Base-by-base conservation (phyloP, 805 yeast species). In the Lipomyces lipofer region DNA sequence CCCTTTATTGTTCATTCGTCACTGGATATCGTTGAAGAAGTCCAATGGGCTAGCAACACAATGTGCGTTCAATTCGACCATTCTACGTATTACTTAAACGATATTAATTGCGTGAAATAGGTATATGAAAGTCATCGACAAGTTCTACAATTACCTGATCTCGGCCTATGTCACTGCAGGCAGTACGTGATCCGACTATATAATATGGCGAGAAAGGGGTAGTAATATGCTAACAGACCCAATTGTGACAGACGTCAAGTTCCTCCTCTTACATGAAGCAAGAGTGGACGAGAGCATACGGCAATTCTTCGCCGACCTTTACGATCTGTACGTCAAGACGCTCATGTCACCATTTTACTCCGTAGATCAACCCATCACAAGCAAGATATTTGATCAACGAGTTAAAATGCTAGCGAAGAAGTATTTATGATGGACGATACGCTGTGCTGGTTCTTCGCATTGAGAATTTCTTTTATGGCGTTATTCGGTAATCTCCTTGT, bases 1-100 rank as follows among this genome's bases (percentile, higher is more conserved):
- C 97, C 97, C 21, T 92, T 90, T 65, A 83, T 94, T 27, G 79
- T 91, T 32, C 95, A 94, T 66, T 81, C 97, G 0, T 82, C 98
- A 1, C 71, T 94, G 33, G 99, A 94, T 69, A 77, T 94, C n/a
- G 83, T 94, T 0, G 97, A 94, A 60, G 96, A 91, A 64, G 71
- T 82, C 2, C 97, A 90, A 67, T 90, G 96, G 92, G 79, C 81
- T 45, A 75, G 80, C 8, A 81, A 76, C 59, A 75, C 78, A 42
- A 75, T 86, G 59, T 60, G 47, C 5, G 58, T 38, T 12, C 27
- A n/a, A 15, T 13, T 2, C 17, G 32, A 24, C 19, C 6, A 17
- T 12, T 2, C 22, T 4, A 12, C 1, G 12, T 3, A 13, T 1
- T 1, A 4, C 4, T 38, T 27, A 9, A 13, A 24, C 27, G 19